phyloP scores from a whole-genome alignment of 805 yeast species.

The Isabelozyma pseudorhagii region DNA sequence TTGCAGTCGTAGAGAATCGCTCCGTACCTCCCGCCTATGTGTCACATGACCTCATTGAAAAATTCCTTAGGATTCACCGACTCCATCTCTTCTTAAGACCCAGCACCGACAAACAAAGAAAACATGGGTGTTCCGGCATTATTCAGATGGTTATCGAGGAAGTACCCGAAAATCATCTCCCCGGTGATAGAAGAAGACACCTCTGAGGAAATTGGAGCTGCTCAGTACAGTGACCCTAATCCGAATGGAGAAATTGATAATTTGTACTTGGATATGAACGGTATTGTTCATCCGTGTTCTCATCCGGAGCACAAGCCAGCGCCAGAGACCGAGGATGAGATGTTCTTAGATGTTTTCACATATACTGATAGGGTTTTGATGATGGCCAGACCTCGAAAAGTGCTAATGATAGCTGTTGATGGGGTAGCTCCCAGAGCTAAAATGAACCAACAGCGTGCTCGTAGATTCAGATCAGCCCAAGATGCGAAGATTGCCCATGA shows the following conservation, averaged over 20 bases:
- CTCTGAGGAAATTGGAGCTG: slow-evolving; percentile 62
- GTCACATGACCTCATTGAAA: neutral
- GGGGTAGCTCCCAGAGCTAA: slow-evolving; percentile 99
- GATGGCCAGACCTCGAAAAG: slow-evolving; percentile 94
- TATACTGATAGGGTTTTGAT: slow-evolving; percentile 88
- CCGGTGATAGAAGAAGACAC: slow-evolving; percentile 79
- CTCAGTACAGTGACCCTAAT: slow-evolving; percentile 70
- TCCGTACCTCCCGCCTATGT: too few species aligned
- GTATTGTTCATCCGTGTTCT: slow-evolving; percentile 98
- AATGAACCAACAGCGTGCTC: slow-evolving; percentile 94
- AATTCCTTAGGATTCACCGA: too few species aligned
- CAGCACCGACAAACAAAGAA: neutral
- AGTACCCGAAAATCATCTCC: slow-evolving; percentile 90
- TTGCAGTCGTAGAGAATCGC: too few species aligned
- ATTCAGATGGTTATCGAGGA: slow-evolving; percentile 90
- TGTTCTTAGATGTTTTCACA: slow-evolving; percentile 89
- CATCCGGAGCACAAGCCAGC: slow-evolving; percentile 97
- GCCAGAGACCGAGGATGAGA: slow-evolving; percentile 94
- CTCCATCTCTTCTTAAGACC: too few species aligned
- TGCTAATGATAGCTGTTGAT: slow-evolving; percentile 93
- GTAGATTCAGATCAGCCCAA: slow-evolving; percentile 88
- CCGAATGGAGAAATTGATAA: slow-evolving; percentile 97
- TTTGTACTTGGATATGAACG: slow-evolving; percentile 94
- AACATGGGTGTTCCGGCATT: slow-evolving; percentile 96
- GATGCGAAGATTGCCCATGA: slow-evolving; percentile 82